Conservation (phyloP, 129 eudicot genomes). For the Deinandra increscens region DNA sequence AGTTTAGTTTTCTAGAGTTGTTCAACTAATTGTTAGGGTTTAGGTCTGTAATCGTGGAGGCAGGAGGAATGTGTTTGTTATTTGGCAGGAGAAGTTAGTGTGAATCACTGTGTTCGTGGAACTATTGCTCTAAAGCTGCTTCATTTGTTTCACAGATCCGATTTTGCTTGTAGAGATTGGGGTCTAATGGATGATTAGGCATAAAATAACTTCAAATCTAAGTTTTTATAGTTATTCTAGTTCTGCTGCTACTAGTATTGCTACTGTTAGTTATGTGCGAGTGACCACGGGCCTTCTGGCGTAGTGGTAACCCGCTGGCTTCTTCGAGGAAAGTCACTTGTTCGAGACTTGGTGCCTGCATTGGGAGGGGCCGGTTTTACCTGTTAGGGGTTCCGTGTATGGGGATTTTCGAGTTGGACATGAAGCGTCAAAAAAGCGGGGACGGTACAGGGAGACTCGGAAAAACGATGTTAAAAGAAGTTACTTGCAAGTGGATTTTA, state of each 20-base stretch:
- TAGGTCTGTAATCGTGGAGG: slow-evolving; percentile 6
- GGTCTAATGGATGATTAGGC: background rate
- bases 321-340: too few species aligned
- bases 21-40: slow-evolving; percentile 21
- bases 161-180: background rate
- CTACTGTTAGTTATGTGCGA: background rate
- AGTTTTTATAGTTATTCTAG: background rate
- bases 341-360: too few species aligned
- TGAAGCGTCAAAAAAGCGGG: too few species aligned
- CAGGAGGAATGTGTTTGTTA: slow-evolving; percentile 11
- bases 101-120: background rate
- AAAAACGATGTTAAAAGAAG: too few species aligned
- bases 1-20: too few species aligned
- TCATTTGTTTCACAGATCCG: background rate
- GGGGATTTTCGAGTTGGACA: too few species aligned
- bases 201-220: background rate
- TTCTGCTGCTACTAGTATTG: background rate
- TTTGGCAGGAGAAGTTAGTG: background rate
- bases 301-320: too few species aligned
- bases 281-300: too few species aligned
- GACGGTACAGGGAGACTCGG: too few species aligned
- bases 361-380: too few species aligned
- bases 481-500: too few species aligned
- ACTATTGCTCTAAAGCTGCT: background rate
- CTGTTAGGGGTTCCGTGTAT: too few species aligned